These are phyloP conservation scores for Neopestalotiopsis clavispora DNA, from an alignment of 2,329 filamentous ascomycete species.

Conservation along the genomic window DNA sequence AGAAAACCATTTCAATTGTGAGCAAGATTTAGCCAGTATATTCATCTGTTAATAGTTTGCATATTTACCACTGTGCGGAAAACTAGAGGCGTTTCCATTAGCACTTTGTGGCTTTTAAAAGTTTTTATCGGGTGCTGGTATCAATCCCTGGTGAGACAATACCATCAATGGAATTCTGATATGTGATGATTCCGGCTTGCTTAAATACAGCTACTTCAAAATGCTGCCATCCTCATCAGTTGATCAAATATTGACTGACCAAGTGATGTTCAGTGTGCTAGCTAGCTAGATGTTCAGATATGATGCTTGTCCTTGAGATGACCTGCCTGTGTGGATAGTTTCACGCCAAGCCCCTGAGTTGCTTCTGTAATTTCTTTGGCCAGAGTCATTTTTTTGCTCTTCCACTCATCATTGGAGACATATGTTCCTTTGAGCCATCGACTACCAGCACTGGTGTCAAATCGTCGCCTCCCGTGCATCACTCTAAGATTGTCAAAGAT, in stretches of 20 bases:
- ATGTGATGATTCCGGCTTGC: background rate
- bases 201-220: background rate
- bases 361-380: conserved; percentile 6
- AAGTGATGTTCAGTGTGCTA: no score
- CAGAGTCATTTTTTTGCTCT: conserved; percentile 20
- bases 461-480: conserved; percentile 81
- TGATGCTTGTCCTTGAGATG: background rate
- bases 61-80: no score
- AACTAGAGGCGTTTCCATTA: no score
- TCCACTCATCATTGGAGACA: conserved; percentile 55
- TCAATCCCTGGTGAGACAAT: no score
- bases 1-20: no score
- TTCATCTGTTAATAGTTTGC: no score
- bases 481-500: conserved; percentile 90
- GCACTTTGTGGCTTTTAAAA: no score
- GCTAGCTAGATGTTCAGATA: background rate
- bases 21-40: no score
- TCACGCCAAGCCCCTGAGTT: background rate
- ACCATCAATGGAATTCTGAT: no score
- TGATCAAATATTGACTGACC: no score
- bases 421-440: conserved; percentile 90
- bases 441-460: conserved; percentile 69
- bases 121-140: background rate
- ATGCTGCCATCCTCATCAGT: no score
- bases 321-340: background rate